These are phyloP conservation scores for Fusarium sp. DNA, from an alignment of 2,329 filamentous ascomycete species.

Conservation along the genomic window DNA sequence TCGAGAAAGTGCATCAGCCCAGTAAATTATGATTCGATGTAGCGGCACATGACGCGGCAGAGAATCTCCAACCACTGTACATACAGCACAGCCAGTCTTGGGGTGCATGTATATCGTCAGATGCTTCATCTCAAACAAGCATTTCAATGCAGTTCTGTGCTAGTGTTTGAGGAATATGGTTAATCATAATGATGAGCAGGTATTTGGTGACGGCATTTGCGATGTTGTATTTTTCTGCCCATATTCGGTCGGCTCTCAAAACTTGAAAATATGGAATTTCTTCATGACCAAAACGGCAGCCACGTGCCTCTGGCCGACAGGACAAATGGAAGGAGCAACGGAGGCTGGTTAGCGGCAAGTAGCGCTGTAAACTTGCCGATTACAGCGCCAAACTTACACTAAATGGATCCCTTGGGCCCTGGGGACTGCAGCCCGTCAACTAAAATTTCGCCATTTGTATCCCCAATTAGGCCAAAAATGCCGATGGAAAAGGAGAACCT, in stretches of 20 bases:
- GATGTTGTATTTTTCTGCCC: slow-evolving; percentile 1
- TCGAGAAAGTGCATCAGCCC: slow-evolving; percentile 25
- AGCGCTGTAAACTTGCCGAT: slow-evolving; percentile 11
- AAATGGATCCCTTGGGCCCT: slow-evolving; percentile 2
- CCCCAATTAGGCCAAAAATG: slow-evolving; percentile 1
- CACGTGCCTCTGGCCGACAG: neutral
- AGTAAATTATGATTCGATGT: slow-evolving; percentile 32
- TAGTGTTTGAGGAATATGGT: neutral
- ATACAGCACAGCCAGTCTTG: neutral
- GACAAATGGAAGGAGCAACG: neutral
- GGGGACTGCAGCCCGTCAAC: neutral
- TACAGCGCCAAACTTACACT: slow-evolving; percentile 12
- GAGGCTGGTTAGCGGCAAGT: slow-evolving; percentile 5
- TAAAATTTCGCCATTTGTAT: neutral
- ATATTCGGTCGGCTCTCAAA: slow-evolving; percentile 11
- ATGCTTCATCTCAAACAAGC: slow-evolving; percentile 2
- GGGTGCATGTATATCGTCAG: slow-evolving; percentile 6
- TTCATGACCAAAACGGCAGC: slow-evolving; percentile 2
- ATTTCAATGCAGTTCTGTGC: neutral
- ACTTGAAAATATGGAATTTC: neutral
- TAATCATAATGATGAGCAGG: neutral
- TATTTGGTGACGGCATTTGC: slow-evolving; percentile 1
- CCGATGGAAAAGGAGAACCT: neutral
- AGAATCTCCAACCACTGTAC: slow-evolving; percentile 1
- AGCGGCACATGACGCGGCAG: slow-evolving; percentile 30